Conservation (phyloP, 345 rosid genomes). For the Rhodomyrtus tomentosa region DNA sequence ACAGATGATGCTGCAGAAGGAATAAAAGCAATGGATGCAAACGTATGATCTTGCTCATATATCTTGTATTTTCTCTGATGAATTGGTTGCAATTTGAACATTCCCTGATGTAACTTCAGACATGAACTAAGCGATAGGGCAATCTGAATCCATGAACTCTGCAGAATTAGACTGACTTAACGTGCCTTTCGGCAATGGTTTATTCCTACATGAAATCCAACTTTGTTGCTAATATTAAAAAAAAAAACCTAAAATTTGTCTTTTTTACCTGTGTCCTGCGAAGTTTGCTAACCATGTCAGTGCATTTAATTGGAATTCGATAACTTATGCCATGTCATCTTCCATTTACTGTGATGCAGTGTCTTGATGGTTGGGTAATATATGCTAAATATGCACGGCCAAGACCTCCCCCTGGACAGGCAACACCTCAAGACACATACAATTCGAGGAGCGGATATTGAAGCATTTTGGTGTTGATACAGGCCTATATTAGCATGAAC, state of each 20-base stretch:
- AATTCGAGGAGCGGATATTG: not conserved
- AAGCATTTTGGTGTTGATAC: not conserved
- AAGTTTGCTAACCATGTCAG: not conserved
- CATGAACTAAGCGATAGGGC: not conserved
- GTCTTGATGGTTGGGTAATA: slow-evolving; percentile 7
- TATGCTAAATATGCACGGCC: slow-evolving; percentile 10
- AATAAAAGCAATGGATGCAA: slow-evolving; percentile 41
- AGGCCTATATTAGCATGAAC: not conserved
- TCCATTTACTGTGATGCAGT: not conserved
- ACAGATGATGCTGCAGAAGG: slow-evolving; percentile 37
- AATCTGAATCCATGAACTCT: not conserved
- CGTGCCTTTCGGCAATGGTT: not conserved
- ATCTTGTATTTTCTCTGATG: not conserved
- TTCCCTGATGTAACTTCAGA: not conserved
- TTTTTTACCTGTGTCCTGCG: not conserved
- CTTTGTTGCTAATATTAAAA: not conserved
- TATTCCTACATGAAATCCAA: not conserved
- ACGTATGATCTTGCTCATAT: slow-evolving; percentile 7
- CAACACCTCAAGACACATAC: slow-evolving; percentile 1
- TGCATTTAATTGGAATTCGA: not conserved
- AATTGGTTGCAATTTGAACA: not conserved
- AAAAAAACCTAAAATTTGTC: not conserved
- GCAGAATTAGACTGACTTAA: not conserved
- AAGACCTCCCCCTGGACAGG: slow-evolving; percentile 8
- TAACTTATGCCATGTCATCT: not conserved